Percentiles rank a stretch among this genome's conserved stretches.
These are phyloP conservation scores for Lyophyllum semitale DNA, from an alignment of 768 basidiomycete genomes.

Conservation along the genomic window DNA sequence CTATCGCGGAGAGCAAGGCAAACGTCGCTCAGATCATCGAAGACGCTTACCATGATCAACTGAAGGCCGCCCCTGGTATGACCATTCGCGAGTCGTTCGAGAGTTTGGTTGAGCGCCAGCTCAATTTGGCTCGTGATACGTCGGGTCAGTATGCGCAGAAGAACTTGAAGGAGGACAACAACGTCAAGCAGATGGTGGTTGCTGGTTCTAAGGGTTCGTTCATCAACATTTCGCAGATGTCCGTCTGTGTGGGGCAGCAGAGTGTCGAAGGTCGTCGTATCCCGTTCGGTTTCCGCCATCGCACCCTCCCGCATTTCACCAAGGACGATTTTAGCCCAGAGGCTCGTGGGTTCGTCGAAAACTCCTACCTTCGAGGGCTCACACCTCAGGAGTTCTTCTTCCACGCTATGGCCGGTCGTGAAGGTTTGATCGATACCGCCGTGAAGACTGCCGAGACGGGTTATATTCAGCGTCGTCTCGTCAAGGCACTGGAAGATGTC, in stretches of 20 bases:
- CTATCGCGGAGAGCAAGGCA: slow-evolving; percentile 79
- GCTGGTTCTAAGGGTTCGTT: slow-evolving; percentile 98
- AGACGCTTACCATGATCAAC: slow-evolving; percentile 80
- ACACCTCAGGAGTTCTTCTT: slow-evolving; percentile 99
- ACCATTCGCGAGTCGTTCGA: slow-evolving; percentile 99
- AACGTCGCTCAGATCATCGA: slow-evolving; percentile 80
- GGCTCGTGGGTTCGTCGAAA: slow-evolving; percentile 97
- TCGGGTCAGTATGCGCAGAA: slow-evolving; percentile 98
- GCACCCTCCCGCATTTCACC: slow-evolving; percentile 94
- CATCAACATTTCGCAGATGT: slow-evolving; percentile 99
- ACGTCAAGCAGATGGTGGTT: slow-evolving; percentile 99
- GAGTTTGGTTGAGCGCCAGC: slow-evolving; percentile 83
- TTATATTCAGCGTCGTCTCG: slow-evolving; percentile 96
- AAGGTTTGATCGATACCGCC: slow-evolving; percentile 98
- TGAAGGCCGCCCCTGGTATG: slow-evolving; percentile 95
- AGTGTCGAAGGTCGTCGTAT: slow-evolving; percentile 98
- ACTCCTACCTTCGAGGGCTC: slow-evolving; percentile 93
- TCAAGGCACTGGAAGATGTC: slow-evolving; percentile 97
- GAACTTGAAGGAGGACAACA: slow-evolving; percentile 97
- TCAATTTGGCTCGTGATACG: slow-evolving; percentile 93
- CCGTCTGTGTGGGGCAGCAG: slow-evolving; percentile 98
- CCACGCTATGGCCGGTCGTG: slow-evolving; percentile 99
- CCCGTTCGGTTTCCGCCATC: slow-evolving; percentile 96
- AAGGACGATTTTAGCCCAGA: slow-evolving; percentile 99
- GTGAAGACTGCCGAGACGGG: slow-evolving; percentile 99